A percentile compares a stretch with the other conserved stretches of the same genome.
Evolutionary conservation across 2,329 filamentous ascomycete species (phyloP).

Genomic region (Apiospora saccharicola): DNA sequence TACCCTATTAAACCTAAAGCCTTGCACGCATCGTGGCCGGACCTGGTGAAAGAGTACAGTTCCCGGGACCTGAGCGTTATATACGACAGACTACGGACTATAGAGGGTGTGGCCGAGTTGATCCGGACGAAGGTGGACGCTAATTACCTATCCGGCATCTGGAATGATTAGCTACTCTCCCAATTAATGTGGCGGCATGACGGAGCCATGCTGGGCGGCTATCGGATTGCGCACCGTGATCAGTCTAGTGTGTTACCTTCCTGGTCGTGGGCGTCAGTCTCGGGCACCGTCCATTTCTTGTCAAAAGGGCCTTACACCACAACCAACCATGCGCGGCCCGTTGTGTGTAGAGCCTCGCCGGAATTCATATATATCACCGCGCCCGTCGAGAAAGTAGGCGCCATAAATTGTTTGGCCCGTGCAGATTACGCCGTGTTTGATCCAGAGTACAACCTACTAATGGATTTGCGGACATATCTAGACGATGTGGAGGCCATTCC

Average conservation of each 20-base stretch:
- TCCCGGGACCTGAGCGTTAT: neutral
- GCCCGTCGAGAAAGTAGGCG: neutral
- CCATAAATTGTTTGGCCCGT: neutral
- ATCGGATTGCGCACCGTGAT: neutral
- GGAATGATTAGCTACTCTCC: neutral
- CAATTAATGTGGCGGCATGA: neutral
- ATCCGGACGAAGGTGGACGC: neutral
- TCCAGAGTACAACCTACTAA: neutral
- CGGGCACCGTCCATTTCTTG: too few species aligned
- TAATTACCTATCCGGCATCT: neutral
- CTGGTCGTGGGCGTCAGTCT: neutral
- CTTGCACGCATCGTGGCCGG: neutral
- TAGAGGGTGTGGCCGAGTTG: neutral
- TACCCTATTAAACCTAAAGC: neutral
- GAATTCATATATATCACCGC: neutral
- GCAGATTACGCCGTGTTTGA: neutral
- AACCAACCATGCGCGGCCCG: too few species aligned
- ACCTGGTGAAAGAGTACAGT: neutral
- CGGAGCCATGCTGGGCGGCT: neutral
- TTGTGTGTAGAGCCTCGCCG: neutral
- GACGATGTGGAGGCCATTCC: neutral
- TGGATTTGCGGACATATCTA: neutral
- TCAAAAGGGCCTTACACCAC: too few species aligned
- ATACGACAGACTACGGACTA: neutral
- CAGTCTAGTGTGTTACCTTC: neutral